Percentiles rank a stretch among this genome's conserved stretches.
Evolutionary conservation across 179 eudicot genomes (phyloP).

Genomic region (Beta lomatogona): DNA sequence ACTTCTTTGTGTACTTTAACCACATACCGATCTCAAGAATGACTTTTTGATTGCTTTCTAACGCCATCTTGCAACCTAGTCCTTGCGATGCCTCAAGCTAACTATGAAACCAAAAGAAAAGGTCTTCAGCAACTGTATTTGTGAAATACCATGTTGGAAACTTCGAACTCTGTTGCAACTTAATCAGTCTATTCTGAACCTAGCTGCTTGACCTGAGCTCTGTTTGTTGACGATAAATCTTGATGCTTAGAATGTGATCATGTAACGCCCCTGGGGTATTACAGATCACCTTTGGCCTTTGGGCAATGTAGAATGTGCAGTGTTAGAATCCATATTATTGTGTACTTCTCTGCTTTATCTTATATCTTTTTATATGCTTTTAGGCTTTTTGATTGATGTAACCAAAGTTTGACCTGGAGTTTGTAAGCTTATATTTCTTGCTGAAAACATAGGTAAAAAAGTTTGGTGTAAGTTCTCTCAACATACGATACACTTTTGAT

Average conservation of each 20-base stretch:
- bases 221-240: neutral
- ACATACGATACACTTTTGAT: no score
- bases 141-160: neutral
- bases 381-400: no score
- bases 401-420: no score
- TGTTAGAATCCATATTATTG: no score
- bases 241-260: constrained; percentile 1
- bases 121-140: constrained; percentile 1
- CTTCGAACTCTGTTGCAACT: neutral
- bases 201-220: neutral
- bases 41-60: neutral
- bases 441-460: no score
- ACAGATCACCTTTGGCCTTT: neutral
- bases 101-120: neutral
- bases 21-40: neutral
- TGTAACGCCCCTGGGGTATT: neutral
- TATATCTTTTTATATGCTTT: no score
- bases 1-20: neutral
- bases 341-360: no score
- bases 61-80: neutral
- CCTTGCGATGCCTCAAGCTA: constrained; percentile 9
- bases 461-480: no score
- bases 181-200: constrained; percentile 12
- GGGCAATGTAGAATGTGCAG: constrained; percentile 1
- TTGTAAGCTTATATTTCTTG: no score